These are phyloP conservation scores for Pythium biforme DNA, from an alignment of 352 stramenopile genomes.

Conservation along the genomic window DNA sequence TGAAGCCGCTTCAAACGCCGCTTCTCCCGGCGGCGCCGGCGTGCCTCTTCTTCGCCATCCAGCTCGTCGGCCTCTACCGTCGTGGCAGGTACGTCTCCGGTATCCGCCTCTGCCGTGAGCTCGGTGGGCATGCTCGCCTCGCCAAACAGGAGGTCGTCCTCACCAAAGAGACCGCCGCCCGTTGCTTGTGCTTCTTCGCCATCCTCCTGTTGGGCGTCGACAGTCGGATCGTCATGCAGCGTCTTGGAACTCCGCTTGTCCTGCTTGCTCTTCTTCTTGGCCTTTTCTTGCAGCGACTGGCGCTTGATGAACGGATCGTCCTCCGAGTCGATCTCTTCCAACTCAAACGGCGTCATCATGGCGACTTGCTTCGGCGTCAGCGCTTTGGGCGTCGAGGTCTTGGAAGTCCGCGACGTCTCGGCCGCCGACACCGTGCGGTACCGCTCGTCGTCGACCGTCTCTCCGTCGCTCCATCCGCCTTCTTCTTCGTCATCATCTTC, in stretches of 20 bases:
- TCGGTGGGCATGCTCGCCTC: slow-evolving; percentile 20
- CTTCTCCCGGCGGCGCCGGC: slow-evolving; percentile 34
- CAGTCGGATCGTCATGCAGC: slow-evolving; percentile 27
- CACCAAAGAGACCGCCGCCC: slow-evolving; percentile 3
- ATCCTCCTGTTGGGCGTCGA: slow-evolving; percentile 26
- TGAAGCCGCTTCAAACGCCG: slow-evolving; percentile 34
- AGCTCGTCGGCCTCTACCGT: slow-evolving; percentile 34
- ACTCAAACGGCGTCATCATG: not conserved
- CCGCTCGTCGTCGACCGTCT: slow-evolving; percentile 7
- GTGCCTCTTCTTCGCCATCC: slow-evolving; percentile 25
- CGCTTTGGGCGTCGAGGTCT: not conserved
- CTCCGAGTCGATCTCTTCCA: slow-evolving; percentile 27
- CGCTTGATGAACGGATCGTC: slow-evolving; percentile 13
- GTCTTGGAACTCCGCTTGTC: slow-evolving; percentile 16
- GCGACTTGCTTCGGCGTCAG: slow-evolving; percentile 3
- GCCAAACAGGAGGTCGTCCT: slow-evolving; percentile 21
- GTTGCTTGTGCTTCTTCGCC: slow-evolving; percentile 21
- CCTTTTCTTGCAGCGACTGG: slow-evolving; percentile 1
- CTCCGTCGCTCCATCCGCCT: slow-evolving; percentile 3
- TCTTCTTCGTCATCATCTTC: no score
- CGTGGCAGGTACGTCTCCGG: no score
- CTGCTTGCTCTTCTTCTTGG: slow-evolving; percentile 10
- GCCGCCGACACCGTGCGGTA: slow-evolving; percentile 24
- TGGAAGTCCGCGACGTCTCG: not conserved
- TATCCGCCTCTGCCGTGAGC: slow-evolving; percentile 23